Percentiles rank a stretch among this genome's conserved stretches.
Conservation (phyloP, 345 rosid genomes). For the Theobroma cacao region DNA sequence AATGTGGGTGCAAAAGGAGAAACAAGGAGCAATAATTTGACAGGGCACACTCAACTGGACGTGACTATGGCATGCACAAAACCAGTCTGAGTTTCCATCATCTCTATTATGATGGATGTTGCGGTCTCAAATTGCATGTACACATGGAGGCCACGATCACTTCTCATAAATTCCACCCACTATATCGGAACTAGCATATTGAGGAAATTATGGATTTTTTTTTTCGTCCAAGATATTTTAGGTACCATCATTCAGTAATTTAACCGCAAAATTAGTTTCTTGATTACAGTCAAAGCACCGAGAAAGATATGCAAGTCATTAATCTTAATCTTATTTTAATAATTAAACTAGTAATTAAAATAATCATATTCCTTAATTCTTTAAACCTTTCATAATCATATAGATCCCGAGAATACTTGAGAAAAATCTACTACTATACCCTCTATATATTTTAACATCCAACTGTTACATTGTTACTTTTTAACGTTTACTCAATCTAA, state of each 20-base stretch:
- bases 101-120: too few relatives aligned
- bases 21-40: constrained; percentile 16
- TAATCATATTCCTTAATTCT: too few relatives aligned
- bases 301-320: too few relatives aligned
- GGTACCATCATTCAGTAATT: too few relatives aligned
- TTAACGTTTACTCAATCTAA: background rate
- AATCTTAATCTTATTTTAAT: too few relatives aligned
- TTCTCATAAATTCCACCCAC: background rate
- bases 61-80: background rate
- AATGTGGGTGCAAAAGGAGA: constrained; percentile 10
- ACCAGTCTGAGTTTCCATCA: too few relatives aligned
- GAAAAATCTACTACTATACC: too few relatives aligned
- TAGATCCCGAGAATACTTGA: background rate
- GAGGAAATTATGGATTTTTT: background rate
- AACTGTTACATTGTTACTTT: background rate
- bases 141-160: constrained; percentile 24
- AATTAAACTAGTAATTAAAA: too few relatives aligned
- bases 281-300: too few relatives aligned
- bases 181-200: background rate
- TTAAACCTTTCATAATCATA: too few relatives aligned
- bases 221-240: constrained; percentile 1
- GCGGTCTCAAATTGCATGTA: constrained; percentile 25
- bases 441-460: background rate
- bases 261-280: too few relatives aligned
- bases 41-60: constrained; percentile 5